Evolutionary conservation across 2,329 filamentous ascomycete species (phyloP), one percentile per base, ranked within the genome.

Genomic region (Diaporthe destruens): DNA sequence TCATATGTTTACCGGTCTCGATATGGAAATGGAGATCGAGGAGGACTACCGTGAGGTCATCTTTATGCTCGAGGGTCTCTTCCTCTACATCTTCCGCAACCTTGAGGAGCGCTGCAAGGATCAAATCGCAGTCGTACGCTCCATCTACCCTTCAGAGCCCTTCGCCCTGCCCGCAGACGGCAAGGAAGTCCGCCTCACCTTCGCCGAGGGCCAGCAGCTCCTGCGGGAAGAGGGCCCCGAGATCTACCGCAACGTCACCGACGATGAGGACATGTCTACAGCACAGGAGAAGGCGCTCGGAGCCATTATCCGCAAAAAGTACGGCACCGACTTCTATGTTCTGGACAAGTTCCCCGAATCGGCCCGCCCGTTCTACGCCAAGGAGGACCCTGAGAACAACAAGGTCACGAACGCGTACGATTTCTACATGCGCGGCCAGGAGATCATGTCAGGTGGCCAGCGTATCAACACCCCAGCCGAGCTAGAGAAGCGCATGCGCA

Each of bases 311-410:
- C 92, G 94, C 72, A 88, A 94, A 78, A 98, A 98, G 85, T 98
- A 93, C 88, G 90, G 93, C 80, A 96, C 95, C 74, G 96, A 99
- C 85, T 98, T 98, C 85, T 98, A 98, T 85, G 92, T 97, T 29
- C 89, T 99, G 75, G 96, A 98, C 87, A 96, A 98, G 84, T 99
- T 98, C 87, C 96, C 96, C 56, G 91, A 96, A 82, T 87, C 87
- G 49, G 94, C 96, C 25, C 90, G 96, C 39, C 96, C 96, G 6
- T 98, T 98, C 84, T 98, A 98, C 84, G 95, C 96, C 74, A 94
- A 96, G 85, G 91, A 93, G 69, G 93, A 93, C 79, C 89, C 90
- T 3, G 85, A 88, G 55, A 89, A 93, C 77, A 86, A 89, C 71
- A 86, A 87, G 47, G 88, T 94, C 75, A 94, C 89, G 14, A 91